Conservation (phyloP, 2,329 filamentous ascomycete species). For the Colletotrichum chrysophilum region DNA sequence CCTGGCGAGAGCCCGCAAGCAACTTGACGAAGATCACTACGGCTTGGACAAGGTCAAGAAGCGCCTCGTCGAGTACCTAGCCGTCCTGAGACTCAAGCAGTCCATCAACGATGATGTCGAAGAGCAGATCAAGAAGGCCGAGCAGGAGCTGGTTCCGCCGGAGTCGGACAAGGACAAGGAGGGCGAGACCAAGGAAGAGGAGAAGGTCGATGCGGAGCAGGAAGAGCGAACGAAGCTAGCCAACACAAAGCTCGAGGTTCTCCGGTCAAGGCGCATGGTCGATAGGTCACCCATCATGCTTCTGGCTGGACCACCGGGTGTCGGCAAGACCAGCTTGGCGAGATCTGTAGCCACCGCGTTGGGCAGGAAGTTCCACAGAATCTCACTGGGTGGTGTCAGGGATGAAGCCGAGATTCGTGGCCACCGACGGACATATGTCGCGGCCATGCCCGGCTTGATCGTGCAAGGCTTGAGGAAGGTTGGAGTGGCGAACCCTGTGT, state of each 20-base stretch:
- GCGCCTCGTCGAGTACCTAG: constrained; percentile 90
- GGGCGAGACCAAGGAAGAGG: constrained; percentile 38
- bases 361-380: constrained; percentile 94
- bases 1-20: constrained; percentile 78
- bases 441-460: constrained; percentile 96
- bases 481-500: constrained; percentile 92
- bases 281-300: constrained; percentile 97
- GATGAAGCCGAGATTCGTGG: constrained; percentile 98
- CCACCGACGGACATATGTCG: constrained; percentile 94
- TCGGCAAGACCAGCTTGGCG: constrained; percentile 94
- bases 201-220: constrained; percentile 19
- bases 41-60: constrained; percentile 98
- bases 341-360: constrained; percentile 91
- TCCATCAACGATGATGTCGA: constrained; percentile 85
- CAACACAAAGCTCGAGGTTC: constrained; percentile 72
- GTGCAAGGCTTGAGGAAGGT: constrained; percentile 95
- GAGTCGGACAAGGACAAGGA: constrained; percentile 29
- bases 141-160: constrained; percentile 54
- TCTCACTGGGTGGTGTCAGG: constrained; percentile 92
- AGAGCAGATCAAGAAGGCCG: constrained; percentile 72
- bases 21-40: constrained; percentile 95
- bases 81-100: constrained; percentile 95
- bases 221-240: constrained; percentile 43
- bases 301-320: constrained; percentile 90
- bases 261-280: constrained; percentile 83